These are phyloP conservation scores for Starmerella asiatica DNA, from an alignment of 805 yeast species.

Conservation along the genomic window DNA sequence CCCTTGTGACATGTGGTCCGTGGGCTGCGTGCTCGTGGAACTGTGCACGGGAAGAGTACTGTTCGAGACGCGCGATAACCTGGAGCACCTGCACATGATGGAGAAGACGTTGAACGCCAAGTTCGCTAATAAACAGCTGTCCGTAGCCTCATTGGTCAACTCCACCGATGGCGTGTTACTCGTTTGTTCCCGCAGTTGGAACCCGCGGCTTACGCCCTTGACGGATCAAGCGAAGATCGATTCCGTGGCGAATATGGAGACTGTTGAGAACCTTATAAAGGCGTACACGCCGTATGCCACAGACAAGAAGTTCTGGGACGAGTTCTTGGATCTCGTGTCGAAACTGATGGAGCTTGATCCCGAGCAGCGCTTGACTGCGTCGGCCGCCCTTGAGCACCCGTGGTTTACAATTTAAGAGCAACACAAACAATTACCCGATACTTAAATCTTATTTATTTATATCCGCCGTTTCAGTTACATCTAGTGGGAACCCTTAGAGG, in stretches of 20 bases:
- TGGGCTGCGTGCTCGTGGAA: conserved; percentile 88
- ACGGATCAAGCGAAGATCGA: conserved; percentile 9
- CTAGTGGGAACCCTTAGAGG: no score
- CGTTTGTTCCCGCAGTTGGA: conserved; percentile 8
- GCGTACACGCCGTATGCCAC: conserved; percentile 9
- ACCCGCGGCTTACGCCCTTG: conserved; percentile 11
- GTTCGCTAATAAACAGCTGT: conserved; percentile 24
- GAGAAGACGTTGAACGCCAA: conserved; percentile 54
- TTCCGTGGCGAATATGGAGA: conserved; percentile 11
- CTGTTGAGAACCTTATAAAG: conserved; percentile 15
- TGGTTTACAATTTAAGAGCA: no score
- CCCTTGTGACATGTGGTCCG: conserved; percentile 94
- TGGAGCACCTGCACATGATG: conserved; percentile 92
- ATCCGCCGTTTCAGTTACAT: no score
- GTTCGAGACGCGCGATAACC: conserved; percentile 86
- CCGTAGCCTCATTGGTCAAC: conserved; percentile 17
- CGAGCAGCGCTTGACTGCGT: conserved; percentile 54
- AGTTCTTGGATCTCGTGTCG: conserved; percentile 55
- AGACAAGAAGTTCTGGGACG: conserved; percentile 68
- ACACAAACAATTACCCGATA: no score
- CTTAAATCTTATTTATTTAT: no score
- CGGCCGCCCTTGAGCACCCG: conserved; percentile 63
- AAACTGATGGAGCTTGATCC: conserved; percentile 63
- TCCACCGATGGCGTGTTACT: conserved; percentile 16
- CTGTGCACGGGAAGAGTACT: conserved; percentile 86